Conservation (phyloP, 1,284 basidiomycete species). For the Cutaneotrichosporon sp. region DNA sequence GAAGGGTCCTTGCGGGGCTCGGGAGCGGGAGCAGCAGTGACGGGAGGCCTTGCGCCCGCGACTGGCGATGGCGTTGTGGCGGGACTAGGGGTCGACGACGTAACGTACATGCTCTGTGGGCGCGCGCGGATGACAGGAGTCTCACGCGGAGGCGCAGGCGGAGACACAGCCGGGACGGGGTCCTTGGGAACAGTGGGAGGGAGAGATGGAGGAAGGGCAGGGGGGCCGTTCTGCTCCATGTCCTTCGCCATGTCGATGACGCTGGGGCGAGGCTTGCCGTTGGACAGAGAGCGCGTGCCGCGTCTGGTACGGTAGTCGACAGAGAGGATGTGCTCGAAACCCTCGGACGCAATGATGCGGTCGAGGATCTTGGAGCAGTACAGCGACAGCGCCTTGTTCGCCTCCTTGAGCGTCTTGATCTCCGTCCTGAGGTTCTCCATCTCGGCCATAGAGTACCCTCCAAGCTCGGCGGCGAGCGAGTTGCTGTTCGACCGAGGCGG, state of each 20-base stretch:
- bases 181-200: background rate
- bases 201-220: background rate
- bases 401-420: slow-evolving; percentile 84
- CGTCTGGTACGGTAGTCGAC: slow-evolving; percentile 63
- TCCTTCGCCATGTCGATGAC: slow-evolving; percentile 9
- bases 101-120: slow-evolving; percentile 12
- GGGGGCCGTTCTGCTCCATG: slow-evolving; percentile 12
- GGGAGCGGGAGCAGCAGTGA: background rate
- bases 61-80: background rate
- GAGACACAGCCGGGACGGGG: background rate
- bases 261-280: slow-evolving; percentile 3
- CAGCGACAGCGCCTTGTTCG: slow-evolving; percentile 86
- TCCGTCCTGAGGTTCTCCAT: slow-evolving; percentile 71
- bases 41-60: background rate
- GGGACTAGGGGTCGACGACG: no score
- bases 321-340: slow-evolving; percentile 87
- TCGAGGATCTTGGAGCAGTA: slow-evolving; percentile 96
- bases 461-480: slow-evolving; percentile 75
- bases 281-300: slow-evolving; percentile 1
- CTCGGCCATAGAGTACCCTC: slow-evolving; percentile 59
- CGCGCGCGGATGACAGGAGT: background rate
- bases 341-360: slow-evolving; percentile 86
- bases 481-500: slow-evolving; percentile 48
- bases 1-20: slow-evolving; percentile 3
- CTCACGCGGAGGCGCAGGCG: background rate